phyloP scores from a whole-genome alignment of 1,139 yeast genomes.

The Geotrichum aggregatum region DNA sequence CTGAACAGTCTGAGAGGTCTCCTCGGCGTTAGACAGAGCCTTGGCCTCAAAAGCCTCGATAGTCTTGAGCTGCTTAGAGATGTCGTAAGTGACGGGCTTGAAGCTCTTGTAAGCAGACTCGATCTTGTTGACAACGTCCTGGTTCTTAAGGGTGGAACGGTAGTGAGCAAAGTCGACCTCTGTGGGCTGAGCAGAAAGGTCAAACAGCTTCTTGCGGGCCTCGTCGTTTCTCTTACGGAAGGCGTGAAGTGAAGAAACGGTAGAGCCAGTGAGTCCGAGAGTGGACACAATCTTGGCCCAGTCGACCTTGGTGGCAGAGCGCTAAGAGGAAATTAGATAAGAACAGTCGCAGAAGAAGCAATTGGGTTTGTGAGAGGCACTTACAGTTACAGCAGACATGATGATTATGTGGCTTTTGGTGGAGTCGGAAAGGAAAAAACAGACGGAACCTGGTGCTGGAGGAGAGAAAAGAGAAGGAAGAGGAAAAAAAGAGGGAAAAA shows the following conservation, averaged over 20 bases:
- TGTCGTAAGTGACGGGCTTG: constrained; percentile 81
- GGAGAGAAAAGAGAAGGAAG: constrained; percentile 5
- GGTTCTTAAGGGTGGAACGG: constrained; percentile 76
- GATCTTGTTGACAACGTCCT: constrained; percentile 72
- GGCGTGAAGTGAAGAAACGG: constrained; percentile 80
- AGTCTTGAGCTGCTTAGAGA: constrained; percentile 83
- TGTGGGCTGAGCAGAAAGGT: constrained; percentile 66
- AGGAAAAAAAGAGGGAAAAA: constrained; percentile 9
- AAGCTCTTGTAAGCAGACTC: constrained; percentile 71
- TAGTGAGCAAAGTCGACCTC: constrained; percentile 78
- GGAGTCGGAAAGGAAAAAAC: not conserved
- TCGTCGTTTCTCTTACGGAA: constrained; percentile 99
- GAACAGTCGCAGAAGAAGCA: not conserved
- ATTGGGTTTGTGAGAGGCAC: constrained; percentile 3
- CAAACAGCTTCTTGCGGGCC: constrained; percentile 77
- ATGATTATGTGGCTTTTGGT: constrained; percentile 3
- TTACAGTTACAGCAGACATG: constrained; percentile 22
- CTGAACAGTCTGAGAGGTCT: constrained; percentile 83
- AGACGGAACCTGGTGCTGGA: constrained; percentile 4
- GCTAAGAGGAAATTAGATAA: constrained; percentile 20
- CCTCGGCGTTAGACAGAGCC: constrained; percentile 93
- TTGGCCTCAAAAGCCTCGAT: constrained; percentile 91
- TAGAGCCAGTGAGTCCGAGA: constrained; percentile 87
- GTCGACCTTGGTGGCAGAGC: constrained; percentile 80
- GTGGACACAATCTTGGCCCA: constrained; percentile 90